These are phyloP conservation scores for Pseudoperonospora humuli DNA, from an alignment of 352 stramenopile genomes.

Conservation along the genomic window DNA sequence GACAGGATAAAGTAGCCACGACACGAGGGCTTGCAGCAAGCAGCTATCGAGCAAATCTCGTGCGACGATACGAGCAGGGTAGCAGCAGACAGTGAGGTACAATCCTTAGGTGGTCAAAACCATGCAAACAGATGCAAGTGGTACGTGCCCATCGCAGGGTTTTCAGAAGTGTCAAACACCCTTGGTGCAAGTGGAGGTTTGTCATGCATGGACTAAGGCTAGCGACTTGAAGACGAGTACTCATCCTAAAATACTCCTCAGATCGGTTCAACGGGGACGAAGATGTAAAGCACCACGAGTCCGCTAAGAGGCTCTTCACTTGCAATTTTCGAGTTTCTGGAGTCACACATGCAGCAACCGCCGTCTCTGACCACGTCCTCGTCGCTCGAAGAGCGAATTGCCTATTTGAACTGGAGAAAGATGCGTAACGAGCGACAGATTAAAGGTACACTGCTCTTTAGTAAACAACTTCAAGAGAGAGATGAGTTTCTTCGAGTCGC, in stretches of 20 bases:
- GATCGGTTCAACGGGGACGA: constrained; percentile 11
- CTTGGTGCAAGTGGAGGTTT: neutral
- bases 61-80: neutral
- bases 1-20: neutral
- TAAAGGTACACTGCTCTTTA: constrained; percentile 44
- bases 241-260: constrained; percentile 26
- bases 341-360: constrained; percentile 11
- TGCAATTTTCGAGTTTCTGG: constrained; percentile 1
- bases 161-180: constrained; percentile 22
- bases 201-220: neutral
- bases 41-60: neutral
- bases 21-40: neutral
- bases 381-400: constrained; percentile 57
- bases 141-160: constrained; percentile 40
- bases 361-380: constrained; percentile 27
- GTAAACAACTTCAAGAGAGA: constrained; percentile 53
- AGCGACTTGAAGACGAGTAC: constrained; percentile 1
- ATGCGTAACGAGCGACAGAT: constrained; percentile 66
- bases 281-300: neutral
- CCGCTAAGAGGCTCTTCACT: neutral
- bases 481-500: constrained; percentile 51
- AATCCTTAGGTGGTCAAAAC: neutral
- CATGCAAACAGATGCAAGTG: constrained; percentile 9
- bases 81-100: neutral
- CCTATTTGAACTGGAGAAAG: constrained; percentile 65